Base-by-base conservation (phyloP, 352 stramenopile species). In the Phytophthora meadii region DNA sequence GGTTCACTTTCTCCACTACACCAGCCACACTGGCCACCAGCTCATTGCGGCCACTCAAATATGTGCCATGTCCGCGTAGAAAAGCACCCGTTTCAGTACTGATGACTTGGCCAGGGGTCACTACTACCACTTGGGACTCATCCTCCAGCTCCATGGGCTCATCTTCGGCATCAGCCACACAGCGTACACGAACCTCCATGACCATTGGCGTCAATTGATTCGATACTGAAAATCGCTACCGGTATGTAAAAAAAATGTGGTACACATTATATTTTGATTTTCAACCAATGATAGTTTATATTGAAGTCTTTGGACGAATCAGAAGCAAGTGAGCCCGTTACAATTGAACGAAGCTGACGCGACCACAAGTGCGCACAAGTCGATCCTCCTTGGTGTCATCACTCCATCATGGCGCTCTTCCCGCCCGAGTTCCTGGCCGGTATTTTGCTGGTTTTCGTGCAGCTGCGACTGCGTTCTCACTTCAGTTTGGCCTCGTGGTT, bases 1-100 rank as follows among this genome's bases (percentile, higher is more conserved):
- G 98, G 75, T 99, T 98, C 11, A 98, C 94, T 51, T 97, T 94
- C 68, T 98, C 93, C 8, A 99, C 92, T n/a, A 95, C 92, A 15
- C 96, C 96, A 4, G 92, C 92, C 22, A 98, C 92, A 70, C 88
- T 98, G 44, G 95, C 94, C 62, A 98, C 80, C 19, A 99, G 79
- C 60, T 95, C 81, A 56, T 87, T 82, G 25, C 51, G 46, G n/a
- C 53, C 30, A 76, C 96, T 94, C 39, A 98, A 79, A 76, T 98
- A 98, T 17, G 95, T 98, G 40, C 96, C 96, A 67, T 99, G 96
- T 40, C 96, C 96, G 48, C 94, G 92, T 51, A 99, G 70, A 61
- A 94, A 93, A 34, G 84, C 82, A 54, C 82, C 82, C 9, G 79
- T 91, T 17, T 88, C 81, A 0, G 81, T 92, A 52, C 77, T 93